A percentile compares a stretch with the other conserved stretches of the same genome.
Conservation (phyloP, 1,284 basidiomycete genomes). For the Rhodotorula sp. region DNA sequence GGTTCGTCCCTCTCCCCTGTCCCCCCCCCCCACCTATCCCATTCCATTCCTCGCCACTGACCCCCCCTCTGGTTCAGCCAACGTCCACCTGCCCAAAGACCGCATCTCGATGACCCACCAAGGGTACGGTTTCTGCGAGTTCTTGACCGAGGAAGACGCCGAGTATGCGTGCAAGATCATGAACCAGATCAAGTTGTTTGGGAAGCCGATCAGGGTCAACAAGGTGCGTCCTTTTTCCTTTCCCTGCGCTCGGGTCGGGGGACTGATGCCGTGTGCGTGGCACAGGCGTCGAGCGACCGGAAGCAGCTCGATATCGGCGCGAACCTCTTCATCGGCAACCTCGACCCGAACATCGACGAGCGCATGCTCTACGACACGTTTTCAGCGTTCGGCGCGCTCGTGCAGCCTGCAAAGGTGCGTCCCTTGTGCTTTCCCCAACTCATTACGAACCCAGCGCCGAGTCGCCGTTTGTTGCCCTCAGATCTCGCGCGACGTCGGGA, state of each 20-base stretch:
- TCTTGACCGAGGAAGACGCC: slow-evolving; percentile 94
- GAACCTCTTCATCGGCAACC: slow-evolving; percentile 91
- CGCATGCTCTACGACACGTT: slow-evolving; percentile 91
- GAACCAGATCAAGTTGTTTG: slow-evolving; percentile 99
- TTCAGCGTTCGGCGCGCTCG: slow-evolving; percentile 86
- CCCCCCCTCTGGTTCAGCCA: slow-evolving; percentile 59
- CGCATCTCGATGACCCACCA: slow-evolving; percentile 96
- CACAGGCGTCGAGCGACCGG: slow-evolving; percentile 85
- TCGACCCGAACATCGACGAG: slow-evolving; percentile 93
- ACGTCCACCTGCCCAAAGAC: slow-evolving; percentile 99
- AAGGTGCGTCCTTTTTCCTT: slow-evolving; percentile 63
- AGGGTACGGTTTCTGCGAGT: slow-evolving; percentile 99
- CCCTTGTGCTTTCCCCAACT: too few species aligned
- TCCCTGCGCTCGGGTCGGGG: too few species aligned
- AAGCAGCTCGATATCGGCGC: slow-evolving; percentile 98
- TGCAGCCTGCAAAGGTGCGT: slow-evolving; percentile 87
- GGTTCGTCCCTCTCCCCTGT: slow-evolving; percentile 60
- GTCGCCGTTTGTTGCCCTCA: slow-evolving; percentile 48
- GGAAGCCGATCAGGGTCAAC: slow-evolving; percentile 96
- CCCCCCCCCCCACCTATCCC: not conserved
- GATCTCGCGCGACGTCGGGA: slow-evolving; percentile 84
- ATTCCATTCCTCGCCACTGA: too few species aligned
- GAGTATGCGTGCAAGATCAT: slow-evolving; percentile 99
- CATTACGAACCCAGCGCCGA: too few species aligned
- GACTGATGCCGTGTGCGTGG: not conserved